Evolutionary conservation across 2,329 filamentous ascomycete species (phyloP).

Genomic region (Phialemonium atrogriseum): DNA sequence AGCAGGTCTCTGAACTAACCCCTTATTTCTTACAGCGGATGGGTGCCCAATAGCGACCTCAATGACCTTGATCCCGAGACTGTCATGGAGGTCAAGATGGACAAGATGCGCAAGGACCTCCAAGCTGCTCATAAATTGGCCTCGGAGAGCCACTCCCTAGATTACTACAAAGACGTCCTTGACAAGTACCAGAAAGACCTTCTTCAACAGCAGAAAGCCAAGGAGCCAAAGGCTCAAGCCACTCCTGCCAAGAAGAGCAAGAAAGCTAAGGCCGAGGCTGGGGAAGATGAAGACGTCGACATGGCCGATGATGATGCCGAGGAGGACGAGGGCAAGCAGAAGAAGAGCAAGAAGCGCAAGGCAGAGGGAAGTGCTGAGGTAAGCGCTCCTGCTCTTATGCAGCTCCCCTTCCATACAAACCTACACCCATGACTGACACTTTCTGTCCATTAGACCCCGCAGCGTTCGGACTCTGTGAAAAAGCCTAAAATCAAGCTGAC

Average conservation of each 20-base stretch:
- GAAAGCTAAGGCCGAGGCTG: constrained; percentile 41
- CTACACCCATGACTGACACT: no score
- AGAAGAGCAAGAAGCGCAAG: constrained; percentile 74
- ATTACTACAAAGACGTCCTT: constrained; percentile 78
- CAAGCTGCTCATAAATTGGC: constrained; percentile 74
- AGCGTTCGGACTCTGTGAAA: constrained; percentile 54
- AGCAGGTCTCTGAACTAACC: no score
- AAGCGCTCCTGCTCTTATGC: constrained; percentile 17
- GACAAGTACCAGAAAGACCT: constrained; percentile 57
- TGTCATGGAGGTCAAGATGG: constrained; percentile 58
- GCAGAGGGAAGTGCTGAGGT: constrained; percentile 69
- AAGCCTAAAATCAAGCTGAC: constrained; percentile 61
- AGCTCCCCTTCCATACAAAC: no score
- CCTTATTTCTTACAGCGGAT: constrained; percentile 53
- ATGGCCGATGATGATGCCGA: constrained; percentile 54
- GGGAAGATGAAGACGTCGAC: constrained; percentile 48
- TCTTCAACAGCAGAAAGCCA: constrained; percentile 45
- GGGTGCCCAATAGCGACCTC: constrained; percentile 81
- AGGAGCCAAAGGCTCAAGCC: no score
- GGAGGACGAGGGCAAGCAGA: constrained; percentile 38
- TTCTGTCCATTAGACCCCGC: no score
- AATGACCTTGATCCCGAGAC: constrained; percentile 67
- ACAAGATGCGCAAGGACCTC: constrained; percentile 75
- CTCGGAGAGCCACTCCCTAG: constrained; percentile 65
- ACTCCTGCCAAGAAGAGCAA: constrained; percentile 42